Conservation (phyloP, 768 basidiomycete genomes). For the Naganishia randhawae region DNA sequence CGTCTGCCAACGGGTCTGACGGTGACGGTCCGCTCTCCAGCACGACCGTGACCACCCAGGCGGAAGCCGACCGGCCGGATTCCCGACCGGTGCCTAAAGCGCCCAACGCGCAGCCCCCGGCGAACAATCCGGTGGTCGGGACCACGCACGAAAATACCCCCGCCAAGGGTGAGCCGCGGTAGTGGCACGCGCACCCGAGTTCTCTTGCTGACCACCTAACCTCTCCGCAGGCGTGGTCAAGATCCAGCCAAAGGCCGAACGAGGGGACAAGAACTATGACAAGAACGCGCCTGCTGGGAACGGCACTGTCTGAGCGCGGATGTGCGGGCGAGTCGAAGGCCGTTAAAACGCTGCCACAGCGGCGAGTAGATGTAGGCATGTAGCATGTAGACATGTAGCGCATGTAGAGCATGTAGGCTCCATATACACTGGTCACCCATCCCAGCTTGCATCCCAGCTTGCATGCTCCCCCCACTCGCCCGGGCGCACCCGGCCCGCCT, state of each 20-base stretch:
- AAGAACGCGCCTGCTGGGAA: conserved; percentile 23
- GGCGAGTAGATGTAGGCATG: too few species aligned
- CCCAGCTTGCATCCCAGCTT: too few species aligned
- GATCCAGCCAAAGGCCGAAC: conserved; percentile 27
- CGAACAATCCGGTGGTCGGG: conserved; percentile 26
- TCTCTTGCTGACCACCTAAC: too few species aligned
- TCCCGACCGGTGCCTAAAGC: conserved; percentile 26
- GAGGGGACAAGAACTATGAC: conserved; percentile 23
- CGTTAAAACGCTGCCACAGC: too few species aligned
- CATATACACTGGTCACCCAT: too few species aligned
- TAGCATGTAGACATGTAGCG: too few species aligned
- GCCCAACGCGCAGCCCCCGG: conserved; percentile 32
- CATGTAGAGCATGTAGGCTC: too few species aligned
- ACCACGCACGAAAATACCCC: conserved; percentile 32
- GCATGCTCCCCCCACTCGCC: too few species aligned
- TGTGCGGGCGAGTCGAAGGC: background rate
- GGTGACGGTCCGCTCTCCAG: conserved; percentile 5
- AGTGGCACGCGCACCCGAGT: too few species aligned
- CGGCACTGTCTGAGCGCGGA: conserved; percentile 13
- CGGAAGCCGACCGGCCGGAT: conserved; percentile 13
- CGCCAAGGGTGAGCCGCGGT: conserved; percentile 33
- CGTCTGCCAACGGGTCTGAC: conserved; percentile 4
- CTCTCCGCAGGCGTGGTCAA: conserved; percentile 22
- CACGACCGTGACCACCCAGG: background rate
- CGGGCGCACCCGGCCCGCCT: too few species aligned